These are phyloP conservation scores for Starmerella khaoyaiensis DNA, from an alignment of 805 yeast species.

Conservation along the genomic window DNA sequence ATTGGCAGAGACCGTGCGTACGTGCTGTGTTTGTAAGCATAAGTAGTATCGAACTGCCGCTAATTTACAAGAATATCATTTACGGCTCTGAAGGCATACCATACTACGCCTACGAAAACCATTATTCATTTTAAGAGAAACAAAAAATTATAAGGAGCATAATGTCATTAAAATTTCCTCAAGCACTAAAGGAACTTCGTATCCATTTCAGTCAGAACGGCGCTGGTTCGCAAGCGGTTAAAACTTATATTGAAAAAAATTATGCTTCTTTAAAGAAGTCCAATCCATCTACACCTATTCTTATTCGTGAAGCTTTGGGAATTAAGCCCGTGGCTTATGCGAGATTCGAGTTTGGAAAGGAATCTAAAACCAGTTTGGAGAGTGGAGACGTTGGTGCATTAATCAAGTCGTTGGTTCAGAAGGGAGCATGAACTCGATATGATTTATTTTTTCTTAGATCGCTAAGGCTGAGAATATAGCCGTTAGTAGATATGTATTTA, in stretches of 20 bases:
- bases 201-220: constrained; percentile 73
- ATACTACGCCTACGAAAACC: too few species aligned
- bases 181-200: constrained; percentile 61
- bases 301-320: constrained; percentile 66
- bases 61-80: too few species aligned
- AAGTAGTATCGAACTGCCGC: too few species aligned
- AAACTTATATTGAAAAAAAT: constrained; percentile 47
- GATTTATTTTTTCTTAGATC: too few species aligned
- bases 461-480: too few species aligned
- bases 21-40: too few species aligned
- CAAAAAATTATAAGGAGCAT: too few species aligned
- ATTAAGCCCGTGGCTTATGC: constrained; percentile 63
- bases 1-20: too few species aligned
- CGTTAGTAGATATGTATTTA: too few species aligned
- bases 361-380: constrained; percentile 35
- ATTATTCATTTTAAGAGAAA: too few species aligned
- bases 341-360: constrained; percentile 44
- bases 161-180: constrained; percentile 30
- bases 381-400: constrained; percentile 33
- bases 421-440: constrained; percentile 19
- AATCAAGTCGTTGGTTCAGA: constrained; percentile 31
- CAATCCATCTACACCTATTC: constrained; percentile 56
- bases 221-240: constrained; percentile 52
- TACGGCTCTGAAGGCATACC: too few species aligned
- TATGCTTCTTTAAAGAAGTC: constrained; percentile 53